A percentile compares a stretch with the other conserved stretches of the same genome.
Conservation (phyloP, 2,329 filamentous ascomycete genomes). For the Neopestalotiopsis sp. region DNA sequence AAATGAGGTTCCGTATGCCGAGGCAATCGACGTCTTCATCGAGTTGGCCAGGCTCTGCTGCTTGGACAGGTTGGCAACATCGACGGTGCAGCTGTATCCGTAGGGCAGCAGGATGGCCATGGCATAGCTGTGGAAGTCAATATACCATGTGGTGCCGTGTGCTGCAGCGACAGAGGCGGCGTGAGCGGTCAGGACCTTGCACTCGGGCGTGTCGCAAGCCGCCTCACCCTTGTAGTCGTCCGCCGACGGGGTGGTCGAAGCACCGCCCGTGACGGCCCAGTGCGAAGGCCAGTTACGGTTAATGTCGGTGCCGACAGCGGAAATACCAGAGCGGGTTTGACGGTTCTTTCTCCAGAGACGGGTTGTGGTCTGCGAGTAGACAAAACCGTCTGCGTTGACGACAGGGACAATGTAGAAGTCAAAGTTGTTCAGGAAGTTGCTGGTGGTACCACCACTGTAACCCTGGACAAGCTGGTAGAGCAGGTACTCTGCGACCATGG, state of each 20-base stretch:
- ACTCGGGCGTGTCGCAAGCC: slow-evolving; percentile 53
- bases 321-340: slow-evolving; percentile 42
- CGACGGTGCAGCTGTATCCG: slow-evolving; percentile 57
- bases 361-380: slow-evolving; percentile 55
- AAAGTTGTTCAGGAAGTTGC: slow-evolving; percentile 57
- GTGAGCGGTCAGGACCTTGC: slow-evolving; percentile 51
- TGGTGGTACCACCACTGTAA: slow-evolving; percentile 45
- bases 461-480: slow-evolving; percentile 51
- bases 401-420: slow-evolving; percentile 64
- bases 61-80: slow-evolving; percentile 46
- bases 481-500: slow-evolving; percentile 56
- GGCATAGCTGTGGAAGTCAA: slow-evolving; percentile 58
- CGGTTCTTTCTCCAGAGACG: slow-evolving; percentile 62
- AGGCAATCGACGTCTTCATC: slow-evolving; percentile 36
- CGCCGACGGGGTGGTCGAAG: slow-evolving; percentile 50
- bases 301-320: slow-evolving; percentile 55
- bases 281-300: slow-evolving; percentile 59
- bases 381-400: slow-evolving; percentile 59
- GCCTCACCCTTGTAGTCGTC: slow-evolving; percentile 49
- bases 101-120: slow-evolving; percentile 61
- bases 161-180: slow-evolving; percentile 46
- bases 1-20: slow-evolving; percentile 39
- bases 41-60: slow-evolving; percentile 47
- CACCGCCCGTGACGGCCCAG: slow-evolving; percentile 49
- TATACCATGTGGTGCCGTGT: slow-evolving; percentile 58